Conservation (phyloP, 2,329 filamentous ascomycete species). For the Penicillium olsonii region DNA sequence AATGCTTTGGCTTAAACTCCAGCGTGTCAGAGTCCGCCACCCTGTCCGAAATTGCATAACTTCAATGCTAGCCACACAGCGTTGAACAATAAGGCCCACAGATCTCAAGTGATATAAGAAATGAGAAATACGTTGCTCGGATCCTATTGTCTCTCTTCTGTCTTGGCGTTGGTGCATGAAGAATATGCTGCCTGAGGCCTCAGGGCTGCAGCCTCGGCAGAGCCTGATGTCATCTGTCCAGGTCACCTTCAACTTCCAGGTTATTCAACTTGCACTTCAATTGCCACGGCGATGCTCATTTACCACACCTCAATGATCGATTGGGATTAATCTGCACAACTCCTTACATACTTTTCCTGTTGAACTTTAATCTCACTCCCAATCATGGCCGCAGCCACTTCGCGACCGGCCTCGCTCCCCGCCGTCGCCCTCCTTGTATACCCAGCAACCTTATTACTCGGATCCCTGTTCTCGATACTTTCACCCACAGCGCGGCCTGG, state of each 20-base stretch:
- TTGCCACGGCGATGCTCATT: constrained; percentile 6
- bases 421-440: constrained; percentile 72
- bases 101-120: too few species aligned
- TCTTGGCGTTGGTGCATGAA: neutral
- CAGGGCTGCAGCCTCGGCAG: constrained; percentile 5
- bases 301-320: neutral
- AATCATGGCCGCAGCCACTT: constrained; percentile 21
- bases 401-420: constrained; percentile 36
- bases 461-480: constrained; percentile 75
- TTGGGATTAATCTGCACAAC: neutral
- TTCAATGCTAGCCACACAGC: too few species aligned
- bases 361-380: neutral
- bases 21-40: too few species aligned
- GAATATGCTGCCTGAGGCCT: constrained; percentile 8
- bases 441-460: constrained; percentile 75
- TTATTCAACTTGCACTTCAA: neutral
- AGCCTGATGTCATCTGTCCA: constrained; percentile 13
- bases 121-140: too few species aligned
- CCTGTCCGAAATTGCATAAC: too few species aligned
- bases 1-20: neutral
- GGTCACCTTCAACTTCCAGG: constrained; percentile 1
- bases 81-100: too few species aligned
- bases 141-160: neutral
- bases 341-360: neutral
- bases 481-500: constrained; percentile 67